A percentile compares a stretch with the other conserved stretches of the same genome.
Evolutionary conservation across 2,329 filamentous ascomycete species (phyloP).

Genomic region (Alternaria consortialis): DNA sequence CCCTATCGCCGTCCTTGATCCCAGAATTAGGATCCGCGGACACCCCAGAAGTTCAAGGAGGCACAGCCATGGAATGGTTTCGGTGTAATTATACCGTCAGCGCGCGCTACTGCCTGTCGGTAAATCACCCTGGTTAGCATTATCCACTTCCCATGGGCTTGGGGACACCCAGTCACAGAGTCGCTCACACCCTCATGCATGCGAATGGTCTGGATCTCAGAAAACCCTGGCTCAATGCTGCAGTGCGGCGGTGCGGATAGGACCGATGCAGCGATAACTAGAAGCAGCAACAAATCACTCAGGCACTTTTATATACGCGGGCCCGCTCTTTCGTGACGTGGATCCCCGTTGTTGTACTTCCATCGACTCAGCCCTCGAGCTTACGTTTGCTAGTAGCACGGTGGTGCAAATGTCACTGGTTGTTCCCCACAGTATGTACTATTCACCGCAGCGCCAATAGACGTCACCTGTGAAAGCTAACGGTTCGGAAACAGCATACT

Average conservation of each 20-base stretch:
- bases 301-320: not conserved
- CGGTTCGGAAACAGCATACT: constrained; percentile 1
- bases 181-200: constrained; percentile 3
- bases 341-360: not conserved
- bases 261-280: not conserved
- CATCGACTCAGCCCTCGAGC: constrained; percentile 11
- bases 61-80: not conserved
- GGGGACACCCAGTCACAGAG: not conserved
- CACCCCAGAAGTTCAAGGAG: not conserved
- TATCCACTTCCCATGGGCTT: constrained; percentile 3
- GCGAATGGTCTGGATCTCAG: not conserved
- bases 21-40: not conserved
- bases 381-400: constrained; percentile 2
- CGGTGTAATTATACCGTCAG: constrained; percentile 16
- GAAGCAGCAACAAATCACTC: not conserved
- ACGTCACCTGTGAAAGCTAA: not conserved
- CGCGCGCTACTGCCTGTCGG: constrained; percentile 12
- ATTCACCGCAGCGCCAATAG: not conserved
- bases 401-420: not conserved
- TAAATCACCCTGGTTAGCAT: not conserved
- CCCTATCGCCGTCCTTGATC: not conserved
- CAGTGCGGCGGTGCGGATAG: not conserved
- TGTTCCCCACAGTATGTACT: constrained; percentile 2
- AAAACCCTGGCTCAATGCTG: not conserved
- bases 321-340: not conserved